These are phyloP conservation scores for Cordyceps cicadae DNA, from an alignment of 2,329 filamentous ascomycete species.

Conservation along the genomic window DNA sequence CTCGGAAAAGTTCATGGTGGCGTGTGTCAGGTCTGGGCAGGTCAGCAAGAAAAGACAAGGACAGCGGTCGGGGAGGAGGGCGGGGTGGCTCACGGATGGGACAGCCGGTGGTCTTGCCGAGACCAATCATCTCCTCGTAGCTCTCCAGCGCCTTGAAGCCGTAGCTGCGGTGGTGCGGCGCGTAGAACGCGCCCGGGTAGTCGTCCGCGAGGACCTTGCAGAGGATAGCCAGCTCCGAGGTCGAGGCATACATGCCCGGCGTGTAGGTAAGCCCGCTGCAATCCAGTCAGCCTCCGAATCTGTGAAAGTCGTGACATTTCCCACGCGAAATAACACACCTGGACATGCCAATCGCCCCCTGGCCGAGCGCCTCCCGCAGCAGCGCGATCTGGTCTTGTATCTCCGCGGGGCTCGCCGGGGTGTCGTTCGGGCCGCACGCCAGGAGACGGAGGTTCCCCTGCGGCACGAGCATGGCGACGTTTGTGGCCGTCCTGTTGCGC, in stretches of 20 bases:
- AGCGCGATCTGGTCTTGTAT: constrained; percentile 17
- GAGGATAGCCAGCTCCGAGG: constrained; percentile 17
- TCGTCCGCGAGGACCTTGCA: constrained; percentile 17
- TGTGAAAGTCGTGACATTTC: no score
- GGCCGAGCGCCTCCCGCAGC: constrained; percentile 16
- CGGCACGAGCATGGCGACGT: constrained; percentile 19
- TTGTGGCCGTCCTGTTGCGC: constrained; percentile 17
- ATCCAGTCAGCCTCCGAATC: no score
- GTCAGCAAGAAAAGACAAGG: not conserved
- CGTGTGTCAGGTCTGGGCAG: constrained; percentile 17
- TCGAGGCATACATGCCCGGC: constrained; percentile 21
- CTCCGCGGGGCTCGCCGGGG: constrained; percentile 13
- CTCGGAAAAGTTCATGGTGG: constrained; percentile 19
- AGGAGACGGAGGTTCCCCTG: constrained; percentile 19
- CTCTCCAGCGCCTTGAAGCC: constrained; percentile 18
- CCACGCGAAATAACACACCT: constrained; percentile 11
- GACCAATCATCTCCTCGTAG: constrained; percentile 19
- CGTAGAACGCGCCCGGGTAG: constrained; percentile 18
- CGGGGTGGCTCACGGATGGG: constrained; percentile 16
- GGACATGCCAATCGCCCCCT: constrained; percentile 19
- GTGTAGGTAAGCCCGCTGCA: constrained; percentile 19
- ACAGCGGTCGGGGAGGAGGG: no score
- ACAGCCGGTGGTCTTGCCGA: constrained; percentile 18
- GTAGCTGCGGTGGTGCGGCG: constrained; percentile 20
- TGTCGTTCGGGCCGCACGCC: constrained; percentile 19